Conservation (phyloP, 2,329 filamentous ascomycete genomes). For the Colletotrichum theobromicola region DNA sequence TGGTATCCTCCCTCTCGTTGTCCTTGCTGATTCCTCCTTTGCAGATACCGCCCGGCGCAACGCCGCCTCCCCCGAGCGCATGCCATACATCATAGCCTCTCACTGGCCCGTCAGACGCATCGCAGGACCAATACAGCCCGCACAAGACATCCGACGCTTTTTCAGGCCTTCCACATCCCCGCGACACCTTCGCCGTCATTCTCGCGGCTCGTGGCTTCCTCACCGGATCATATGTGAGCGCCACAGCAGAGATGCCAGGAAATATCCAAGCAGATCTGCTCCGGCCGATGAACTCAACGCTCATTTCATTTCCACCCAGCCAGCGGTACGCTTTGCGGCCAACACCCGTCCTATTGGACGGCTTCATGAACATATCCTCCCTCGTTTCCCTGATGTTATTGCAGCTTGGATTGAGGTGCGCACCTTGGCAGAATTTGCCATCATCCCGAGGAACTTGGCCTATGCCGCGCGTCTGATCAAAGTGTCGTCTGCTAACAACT, state of each 20-base stretch:
- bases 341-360: not conserved
- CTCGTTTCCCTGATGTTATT: not conserved
- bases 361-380: not conserved
- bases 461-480: not conserved
- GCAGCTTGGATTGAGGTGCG: not conserved
- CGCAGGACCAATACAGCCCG: not conserved
- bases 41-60: not conserved
- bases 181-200: not conserved
- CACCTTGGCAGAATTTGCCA: not conserved
- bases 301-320: not conserved
- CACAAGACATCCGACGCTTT: not conserved
- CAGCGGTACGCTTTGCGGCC: not conserved
- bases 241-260: not conserved
- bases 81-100: not conserved
- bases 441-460: not conserved
- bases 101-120: not conserved
- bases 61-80: not conserved
- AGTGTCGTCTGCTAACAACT: not conserved
- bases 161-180: not conserved
- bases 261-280: not conserved
- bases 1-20: not conserved
- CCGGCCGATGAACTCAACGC: not conserved
- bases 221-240: not conserved
- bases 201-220: not conserved
- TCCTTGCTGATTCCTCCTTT: not conserved